Conservation (phyloP, 306 rosid genomes). For the Sophora flavescens region DNA sequence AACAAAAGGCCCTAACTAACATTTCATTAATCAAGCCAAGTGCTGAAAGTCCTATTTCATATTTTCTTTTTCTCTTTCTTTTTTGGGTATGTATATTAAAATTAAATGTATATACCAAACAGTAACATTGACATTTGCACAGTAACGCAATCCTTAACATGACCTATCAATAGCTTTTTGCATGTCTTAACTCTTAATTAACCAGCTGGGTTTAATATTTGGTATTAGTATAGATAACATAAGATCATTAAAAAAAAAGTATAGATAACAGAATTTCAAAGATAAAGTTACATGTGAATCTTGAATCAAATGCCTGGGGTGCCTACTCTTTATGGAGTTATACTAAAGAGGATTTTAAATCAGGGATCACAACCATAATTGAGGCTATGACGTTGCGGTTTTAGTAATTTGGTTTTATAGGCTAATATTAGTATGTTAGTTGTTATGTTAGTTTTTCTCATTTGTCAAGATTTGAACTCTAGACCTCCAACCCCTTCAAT, state of each 20-base stretch:
- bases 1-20: constrained; percentile 44
- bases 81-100: background rate
- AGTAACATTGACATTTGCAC: background rate
- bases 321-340: background rate
- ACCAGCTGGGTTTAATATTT: background rate
- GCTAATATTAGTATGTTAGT: no score
- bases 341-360: background rate
- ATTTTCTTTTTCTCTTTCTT: background rate
- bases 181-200: background rate
- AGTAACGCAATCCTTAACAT: background rate
- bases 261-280: background rate
- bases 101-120: background rate
- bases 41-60: constrained; percentile 16
- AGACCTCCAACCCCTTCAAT: no score
- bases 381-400: no score
- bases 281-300: constrained; percentile 25
- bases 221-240: background rate
- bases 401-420: no score
- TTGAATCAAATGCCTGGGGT: background rate
- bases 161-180: background rate
- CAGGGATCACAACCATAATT: no score
- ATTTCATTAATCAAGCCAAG: constrained; percentile 37
- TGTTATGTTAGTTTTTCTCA: no score
- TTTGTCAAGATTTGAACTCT: no score
- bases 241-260: no score